These are phyloP conservation scores for Malania oleifera DNA, from an alignment of 164 flowering plant genomes.

Conservation along the genomic window DNA sequence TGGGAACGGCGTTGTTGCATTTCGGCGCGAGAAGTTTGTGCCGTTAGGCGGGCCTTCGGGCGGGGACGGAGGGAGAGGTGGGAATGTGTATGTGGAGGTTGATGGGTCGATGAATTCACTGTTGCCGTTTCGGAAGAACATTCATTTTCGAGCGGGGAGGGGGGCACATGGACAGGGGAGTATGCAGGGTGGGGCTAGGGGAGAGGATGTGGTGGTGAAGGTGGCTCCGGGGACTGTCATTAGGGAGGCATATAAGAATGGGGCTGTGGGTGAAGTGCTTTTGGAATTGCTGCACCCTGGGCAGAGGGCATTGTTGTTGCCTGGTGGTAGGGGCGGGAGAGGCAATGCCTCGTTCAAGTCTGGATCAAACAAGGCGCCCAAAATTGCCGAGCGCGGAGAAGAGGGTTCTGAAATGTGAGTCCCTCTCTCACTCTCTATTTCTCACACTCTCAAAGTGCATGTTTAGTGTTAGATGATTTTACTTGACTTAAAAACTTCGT, in stretches of 20 bases:
- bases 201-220: slow-evolving; percentile 84
- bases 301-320: slow-evolving; percentile 75
- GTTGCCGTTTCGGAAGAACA: slow-evolving; percentile 68
- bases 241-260: slow-evolving; percentile 49
- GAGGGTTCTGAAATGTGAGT: slow-evolving; percentile 92
- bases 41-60: slow-evolving; percentile 97
- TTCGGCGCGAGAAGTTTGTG: slow-evolving; percentile 86
- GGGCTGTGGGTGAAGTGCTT: slow-evolving; percentile 40
- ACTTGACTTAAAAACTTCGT: too few relatives aligned
- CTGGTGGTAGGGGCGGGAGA: slow-evolving; percentile 95
- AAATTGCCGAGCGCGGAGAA: slow-evolving; percentile 94
- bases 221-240: slow-evolving; percentile 94
- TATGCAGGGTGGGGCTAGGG: slow-evolving; percentile 70
- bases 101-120: slow-evolving; percentile 89
- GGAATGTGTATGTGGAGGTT: slow-evolving; percentile 82
- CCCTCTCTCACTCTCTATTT: background rate
- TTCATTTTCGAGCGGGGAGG: slow-evolving; percentile 90
- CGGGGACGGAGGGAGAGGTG: slow-evolving; percentile 95
- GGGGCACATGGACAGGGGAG: slow-evolving; percentile 84
- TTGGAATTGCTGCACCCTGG: slow-evolving; percentile 81
- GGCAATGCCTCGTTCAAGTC: slow-evolving; percentile 94
- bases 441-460: background rate
- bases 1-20: slow-evolving; percentile 95
- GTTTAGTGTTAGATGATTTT: background rate
- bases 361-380: slow-evolving; percentile 80